Evolutionary conservation across 176 grass and related monocot genomes (phyloP), one percentile per base, ranked within the genome.

Genomic region (Hordeum marinum): DNA sequence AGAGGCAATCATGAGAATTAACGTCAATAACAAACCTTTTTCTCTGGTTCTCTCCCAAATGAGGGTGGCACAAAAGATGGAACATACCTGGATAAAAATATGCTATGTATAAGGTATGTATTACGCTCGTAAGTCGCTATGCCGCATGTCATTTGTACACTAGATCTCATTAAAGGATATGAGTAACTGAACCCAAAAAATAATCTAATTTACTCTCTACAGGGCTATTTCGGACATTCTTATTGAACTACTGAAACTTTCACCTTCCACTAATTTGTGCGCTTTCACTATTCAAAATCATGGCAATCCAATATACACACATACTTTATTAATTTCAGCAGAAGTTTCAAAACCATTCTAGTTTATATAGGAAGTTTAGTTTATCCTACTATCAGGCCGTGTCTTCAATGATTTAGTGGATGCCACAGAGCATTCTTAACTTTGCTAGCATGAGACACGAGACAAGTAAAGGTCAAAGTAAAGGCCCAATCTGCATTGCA

Each of bases 11-110:
- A 68, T 74, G 65, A 78, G 26, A 81, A 82, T 71, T 71, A 89
- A 31, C 17, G 58, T 6, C 80, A 70, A 18, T 43, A 17, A 50
- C 88, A 81, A 85, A 96, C 96, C 93, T 96, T 96, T 90, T 90
- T 99, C 63, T 99, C 96, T 48, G 86, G 81, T 83, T 96, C 96
- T 94, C 83, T 96, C 41, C 85, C 79, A 75, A 94, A 99, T 85
- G 93, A 82, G 34, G 96, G 93, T 23, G 96, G 93, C 96, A 99
- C 80, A 85, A 99, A 99, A 64, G 96, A 99, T 78, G 96, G 96
- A 32, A 99, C 93, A 59, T 99, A 99, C 89, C 96, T 99, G 86
- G 72, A 89, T 80, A 94, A 90, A 79, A 89, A 61, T 82, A 76
- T 63, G 76, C 62, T 84, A 84, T 68, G 50, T 80, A 81, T 91